A percentile compares a stretch with the other conserved stretches of the same genome.
Evolutionary conservation across 345 rosid species (phyloP).

Genomic region (Arabidopsis suecica): DNA sequence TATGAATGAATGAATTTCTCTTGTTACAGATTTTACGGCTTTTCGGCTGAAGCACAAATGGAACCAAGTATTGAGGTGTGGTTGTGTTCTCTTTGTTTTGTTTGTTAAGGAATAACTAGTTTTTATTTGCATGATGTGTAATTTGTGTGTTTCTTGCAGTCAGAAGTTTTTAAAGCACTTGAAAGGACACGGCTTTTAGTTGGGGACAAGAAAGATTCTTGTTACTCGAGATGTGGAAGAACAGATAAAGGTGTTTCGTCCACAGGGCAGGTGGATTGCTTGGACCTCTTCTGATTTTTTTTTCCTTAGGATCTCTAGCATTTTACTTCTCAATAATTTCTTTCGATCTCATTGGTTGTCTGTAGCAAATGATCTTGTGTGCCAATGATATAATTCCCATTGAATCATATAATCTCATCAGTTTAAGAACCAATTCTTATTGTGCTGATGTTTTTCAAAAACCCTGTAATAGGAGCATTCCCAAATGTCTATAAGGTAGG

Average conservation of each 20-base stretch:
- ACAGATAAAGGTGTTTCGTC: slow-evolving; percentile 97
- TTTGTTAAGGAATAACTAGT: slow-evolving; percentile 1
- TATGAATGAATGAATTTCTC: neutral
- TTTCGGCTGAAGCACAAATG: slow-evolving; percentile 90
- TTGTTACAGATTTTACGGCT: slow-evolving; percentile 80
- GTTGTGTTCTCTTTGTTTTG: slow-evolving; percentile 18
- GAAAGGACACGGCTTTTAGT: slow-evolving; percentile 77
- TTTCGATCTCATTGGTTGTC: neutral
- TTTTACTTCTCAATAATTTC: neutral
- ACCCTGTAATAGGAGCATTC: slow-evolving; percentile 9
- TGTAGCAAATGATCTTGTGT: slow-evolving; percentile 11
- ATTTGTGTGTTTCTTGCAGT: slow-evolving; percentile 52
- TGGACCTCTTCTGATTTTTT: neutral
- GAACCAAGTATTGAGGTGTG: slow-evolving; percentile 89
- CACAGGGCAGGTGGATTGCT: slow-evolving; percentile 79
- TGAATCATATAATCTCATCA: neutral
- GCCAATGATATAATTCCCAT: neutral
- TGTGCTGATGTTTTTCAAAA: neutral
- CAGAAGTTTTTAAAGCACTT: slow-evolving; percentile 88
- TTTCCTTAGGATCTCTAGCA: neutral
- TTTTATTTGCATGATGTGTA: slow-evolving; percentile 1
- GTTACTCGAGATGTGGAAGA: slow-evolving; percentile 92
- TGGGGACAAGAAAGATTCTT: slow-evolving; percentile 76
- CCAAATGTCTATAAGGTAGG: slow-evolving; percentile 11
- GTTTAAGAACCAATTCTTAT: slow-evolving; percentile 6